Conservation (phyloP, 1,139 yeast species). For the Protomyces lactucae-debilis region DNA sequence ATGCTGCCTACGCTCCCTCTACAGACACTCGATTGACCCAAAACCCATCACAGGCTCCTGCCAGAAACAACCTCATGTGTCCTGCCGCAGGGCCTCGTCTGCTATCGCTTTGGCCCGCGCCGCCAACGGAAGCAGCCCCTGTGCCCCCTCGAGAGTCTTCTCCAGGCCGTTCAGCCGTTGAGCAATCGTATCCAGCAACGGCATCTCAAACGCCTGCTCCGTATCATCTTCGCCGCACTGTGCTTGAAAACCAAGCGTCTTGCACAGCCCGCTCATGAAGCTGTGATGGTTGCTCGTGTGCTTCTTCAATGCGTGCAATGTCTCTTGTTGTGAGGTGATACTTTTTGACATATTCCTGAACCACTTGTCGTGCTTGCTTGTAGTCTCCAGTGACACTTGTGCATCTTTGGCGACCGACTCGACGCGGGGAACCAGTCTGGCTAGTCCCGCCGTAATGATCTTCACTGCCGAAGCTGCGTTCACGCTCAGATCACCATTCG, state of each 20-base stretch:
- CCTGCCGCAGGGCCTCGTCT: background rate
- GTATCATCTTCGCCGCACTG: background rate
- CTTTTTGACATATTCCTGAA: background rate
- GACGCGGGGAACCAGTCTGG: background rate
- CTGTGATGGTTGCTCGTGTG: background rate
- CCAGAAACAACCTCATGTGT: background rate
- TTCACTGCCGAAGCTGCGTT: background rate
- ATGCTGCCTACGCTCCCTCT: too few relatives aligned
- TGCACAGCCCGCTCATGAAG: conserved; percentile 8
- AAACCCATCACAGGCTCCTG: background rate
- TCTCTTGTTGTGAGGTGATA: background rate
- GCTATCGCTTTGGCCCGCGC: too few relatives aligned
- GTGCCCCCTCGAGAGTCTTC: background rate
- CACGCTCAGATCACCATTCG: background rate
- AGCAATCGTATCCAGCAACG: conserved; percentile 1
- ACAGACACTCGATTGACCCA: too few relatives aligned
- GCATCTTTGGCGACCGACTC: too few relatives aligned
- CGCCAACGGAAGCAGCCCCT: background rate
- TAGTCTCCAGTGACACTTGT: too few relatives aligned
- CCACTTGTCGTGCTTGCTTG: background rate
- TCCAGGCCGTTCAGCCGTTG: background rate
- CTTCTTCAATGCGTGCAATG: background rate
- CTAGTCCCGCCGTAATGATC: background rate
- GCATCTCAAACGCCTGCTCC: background rate
- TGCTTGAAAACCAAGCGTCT: conserved; percentile 2